phyloP scores from a whole-genome alignment of 75 land plant genomes.

The Pinus tabuliformis region DNA sequence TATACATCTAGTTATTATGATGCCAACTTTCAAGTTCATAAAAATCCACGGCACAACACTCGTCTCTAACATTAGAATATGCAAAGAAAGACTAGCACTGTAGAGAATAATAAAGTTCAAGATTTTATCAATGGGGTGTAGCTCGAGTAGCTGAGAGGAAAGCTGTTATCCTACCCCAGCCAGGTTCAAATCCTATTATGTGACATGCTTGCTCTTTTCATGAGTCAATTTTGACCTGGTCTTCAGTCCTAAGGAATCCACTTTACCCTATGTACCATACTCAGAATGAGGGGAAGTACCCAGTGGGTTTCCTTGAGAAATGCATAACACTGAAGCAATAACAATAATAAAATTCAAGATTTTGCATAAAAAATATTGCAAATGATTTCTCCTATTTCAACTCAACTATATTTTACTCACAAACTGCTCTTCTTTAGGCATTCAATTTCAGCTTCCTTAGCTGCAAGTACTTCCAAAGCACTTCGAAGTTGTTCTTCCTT shows the following conservation, averaged over 20 bases:
- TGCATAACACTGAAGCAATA: too few species aligned
- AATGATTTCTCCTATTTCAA: too few species aligned
- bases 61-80: neutral
- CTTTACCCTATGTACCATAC: too few species aligned
- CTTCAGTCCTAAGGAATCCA: too few species aligned
- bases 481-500: constrained; percentile 7
- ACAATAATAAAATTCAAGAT: neutral
- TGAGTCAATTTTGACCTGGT: too few species aligned
- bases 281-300: too few species aligned
- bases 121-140: too few species aligned
- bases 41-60: neutral
- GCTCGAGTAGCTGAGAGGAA: too few species aligned
- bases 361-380: neutral
- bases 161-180: too few species aligned
- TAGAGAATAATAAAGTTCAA: neutral
- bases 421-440: neutral
- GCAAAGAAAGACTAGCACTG: neutral
- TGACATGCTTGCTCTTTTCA: too few species aligned
- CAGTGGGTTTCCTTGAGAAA: too few species aligned
- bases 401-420: neutral
- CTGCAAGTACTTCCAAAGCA: constrained; percentile 6
- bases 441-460: constrained; percentile 11
- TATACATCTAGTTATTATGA: neutral
- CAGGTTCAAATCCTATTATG: too few species aligned
- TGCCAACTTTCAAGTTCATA: neutral